Evolutionary conservation across 352 stramenopile species (phyloP).

Genomic region (Phytopythium litorale): DNA sequence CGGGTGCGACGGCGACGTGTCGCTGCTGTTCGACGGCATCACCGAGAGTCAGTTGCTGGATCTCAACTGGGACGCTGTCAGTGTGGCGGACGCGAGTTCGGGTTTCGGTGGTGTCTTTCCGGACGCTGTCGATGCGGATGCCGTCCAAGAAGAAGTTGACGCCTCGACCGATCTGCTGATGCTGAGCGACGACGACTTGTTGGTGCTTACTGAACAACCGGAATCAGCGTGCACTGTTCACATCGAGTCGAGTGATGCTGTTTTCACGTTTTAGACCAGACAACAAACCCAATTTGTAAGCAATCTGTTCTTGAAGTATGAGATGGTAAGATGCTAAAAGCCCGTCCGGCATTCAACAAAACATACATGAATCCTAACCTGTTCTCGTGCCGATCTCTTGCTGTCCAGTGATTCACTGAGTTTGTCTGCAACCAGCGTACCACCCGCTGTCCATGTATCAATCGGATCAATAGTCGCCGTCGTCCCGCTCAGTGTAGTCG

Average conservation of each 20-base stretch:
- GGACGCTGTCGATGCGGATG: background rate
- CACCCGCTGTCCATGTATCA: background rate
- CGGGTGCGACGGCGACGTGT: background rate
- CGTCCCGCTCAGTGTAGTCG: constrained; percentile 23
- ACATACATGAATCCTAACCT: background rate
- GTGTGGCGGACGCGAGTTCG: background rate
- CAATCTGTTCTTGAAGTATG: background rate
- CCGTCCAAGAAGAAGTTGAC: background rate
- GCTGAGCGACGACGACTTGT: constrained; percentile 5
- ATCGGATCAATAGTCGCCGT: constrained; percentile 23
- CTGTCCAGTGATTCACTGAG: background rate
- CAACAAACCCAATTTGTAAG: background rate
- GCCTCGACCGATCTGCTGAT: background rate
- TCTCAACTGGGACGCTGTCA: background rate
- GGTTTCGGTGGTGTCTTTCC: background rate
- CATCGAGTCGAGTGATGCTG: background rate
- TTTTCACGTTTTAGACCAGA: background rate
- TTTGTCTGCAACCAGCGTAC: background rate
- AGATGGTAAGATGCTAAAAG: too few species aligned
- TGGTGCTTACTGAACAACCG: background rate
- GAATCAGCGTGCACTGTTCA: background rate
- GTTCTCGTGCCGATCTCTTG: background rate
- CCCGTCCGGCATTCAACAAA: too few species aligned
- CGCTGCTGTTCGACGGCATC: background rate
- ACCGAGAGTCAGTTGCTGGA: background rate